Conservation (phyloP, 2,329 filamentous ascomycete genomes). For the Xylaria sp. region DNA sequence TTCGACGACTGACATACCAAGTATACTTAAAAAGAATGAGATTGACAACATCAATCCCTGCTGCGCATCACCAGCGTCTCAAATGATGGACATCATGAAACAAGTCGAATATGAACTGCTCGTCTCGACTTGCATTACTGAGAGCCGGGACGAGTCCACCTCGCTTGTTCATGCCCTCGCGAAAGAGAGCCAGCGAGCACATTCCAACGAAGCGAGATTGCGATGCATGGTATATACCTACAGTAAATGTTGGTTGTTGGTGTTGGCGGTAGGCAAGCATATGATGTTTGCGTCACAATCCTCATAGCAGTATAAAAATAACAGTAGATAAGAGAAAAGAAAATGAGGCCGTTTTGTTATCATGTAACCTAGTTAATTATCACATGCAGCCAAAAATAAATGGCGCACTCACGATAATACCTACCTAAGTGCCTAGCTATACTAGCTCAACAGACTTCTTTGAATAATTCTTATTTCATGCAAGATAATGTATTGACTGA, state of each 20-base stretch:
- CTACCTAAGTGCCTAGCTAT: neutral
- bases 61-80: conserved; percentile 27
- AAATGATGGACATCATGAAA: conserved; percentile 17
- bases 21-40: neutral
- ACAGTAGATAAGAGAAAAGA: neutral
- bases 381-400: conserved; percentile 9
- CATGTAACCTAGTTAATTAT: neutral
- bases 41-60: conserved; percentile 25
- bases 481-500: conserved; percentile 14
- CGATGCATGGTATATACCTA: neutral
- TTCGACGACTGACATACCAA: neutral
- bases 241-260: neutral
- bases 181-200: neutral
- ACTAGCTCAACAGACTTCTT: too few relatives aligned
- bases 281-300: neutral
- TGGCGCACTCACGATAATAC: neutral
- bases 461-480: neutral
- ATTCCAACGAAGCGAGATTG: conserved; percentile 12
- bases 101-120: conserved; percentile 13
- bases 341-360: conserved; percentile 1
- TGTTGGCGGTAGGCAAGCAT: neutral
- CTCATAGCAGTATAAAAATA: neutral
- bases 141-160: conserved; percentile 8
- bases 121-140: conserved; percentile 33
- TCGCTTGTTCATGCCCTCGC: conserved; percentile 30